Base-by-base conservation (phyloP, 176 grass and related monocot species). In the Phyllostachys edulis region DNA sequence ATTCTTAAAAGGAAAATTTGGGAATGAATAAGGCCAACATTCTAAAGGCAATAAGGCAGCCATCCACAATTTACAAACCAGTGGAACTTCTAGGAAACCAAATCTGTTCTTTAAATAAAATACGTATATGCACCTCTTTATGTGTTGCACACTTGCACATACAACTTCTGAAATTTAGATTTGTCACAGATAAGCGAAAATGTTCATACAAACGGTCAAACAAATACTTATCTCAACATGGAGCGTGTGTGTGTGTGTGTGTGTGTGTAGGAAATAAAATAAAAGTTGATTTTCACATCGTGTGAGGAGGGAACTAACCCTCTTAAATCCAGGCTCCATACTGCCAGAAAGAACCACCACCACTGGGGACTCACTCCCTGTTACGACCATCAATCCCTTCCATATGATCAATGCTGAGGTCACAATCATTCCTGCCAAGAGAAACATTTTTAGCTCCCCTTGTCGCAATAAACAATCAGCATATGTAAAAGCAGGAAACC, bases 241-340 rank as follows among this genome's bases (percentile, higher is more conserved):
- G 67, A 36, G 32, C 32, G 2, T 34, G 32, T 2, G 32, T 2
- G 2, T 34, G 2, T 34, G 29, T 29, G 29, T 29, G 32, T 34
- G 32, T 34, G 32, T 34, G 32, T 34, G 2, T 34, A 2, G 1
- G 32, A 34, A 34, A 34, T 34, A 34, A 34, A 34, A 34, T 34
- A 34, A 34, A 34, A 34, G 32, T 2, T 34, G 29, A 55, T 51
- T 77, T 32, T 45, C 11, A 1, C 32, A 57, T 17, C 20, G 27
- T 7, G 23, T 1, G 13, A 56, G 60, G 29, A 36, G 16, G 7
- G 13, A 80, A 85, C 68, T 52, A 7, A 92, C 92, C 77, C 81
- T 94, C 82, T 87, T 82, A 44, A 94, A 90, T n/a, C 89, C 92
- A 87, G 89, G 92, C 75, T 91, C 89, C 87, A 92, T 92, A 56